Percentiles rank a stretch among this genome's conserved stretches.
These are phyloP conservation scores for Microcyclospora tardicrescens DNA, from an alignment of 2,329 filamentous ascomycete species.

Conservation along the genomic window DNA sequence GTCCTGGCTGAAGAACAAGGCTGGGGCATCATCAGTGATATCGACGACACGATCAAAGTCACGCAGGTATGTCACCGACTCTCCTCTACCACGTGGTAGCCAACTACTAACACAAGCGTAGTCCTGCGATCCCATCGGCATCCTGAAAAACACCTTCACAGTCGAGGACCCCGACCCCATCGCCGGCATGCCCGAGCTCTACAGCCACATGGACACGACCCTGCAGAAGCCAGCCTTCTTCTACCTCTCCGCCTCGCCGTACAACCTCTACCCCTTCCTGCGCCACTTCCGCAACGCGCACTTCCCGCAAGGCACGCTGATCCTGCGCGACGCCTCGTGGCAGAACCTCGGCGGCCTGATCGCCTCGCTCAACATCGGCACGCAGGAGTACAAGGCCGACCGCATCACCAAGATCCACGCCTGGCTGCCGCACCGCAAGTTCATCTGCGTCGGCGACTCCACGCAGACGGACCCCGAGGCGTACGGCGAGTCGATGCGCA, in stretches of 20 bases:
- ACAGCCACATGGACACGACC: slow-evolving; percentile 47
- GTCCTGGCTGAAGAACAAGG: slow-evolving; percentile 63
- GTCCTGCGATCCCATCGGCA: slow-evolving; percentile 66
- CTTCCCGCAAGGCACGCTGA: slow-evolving; percentile 66
- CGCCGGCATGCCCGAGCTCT: slow-evolving; percentile 73
- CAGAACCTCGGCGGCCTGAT: slow-evolving; percentile 71
- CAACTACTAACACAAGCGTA: slow-evolving; percentile 17
- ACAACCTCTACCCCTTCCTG: slow-evolving; percentile 86
- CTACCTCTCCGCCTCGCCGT: slow-evolving; percentile 86
- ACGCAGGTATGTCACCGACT: slow-evolving; percentile 34
- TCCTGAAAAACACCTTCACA: slow-evolving; percentile 72
- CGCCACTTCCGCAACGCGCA: slow-evolving; percentile 55
- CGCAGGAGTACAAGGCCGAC: slow-evolving; percentile 73
- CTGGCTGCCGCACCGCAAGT: slow-evolving; percentile 66
- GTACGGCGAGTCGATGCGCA: slow-evolving; percentile 64
- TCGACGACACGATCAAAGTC: slow-evolving; percentile 92
- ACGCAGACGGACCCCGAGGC: slow-evolving; percentile 86
- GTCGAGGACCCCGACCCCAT: slow-evolving; percentile 55
- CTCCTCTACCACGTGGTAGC: too few species aligned
- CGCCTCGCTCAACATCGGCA: slow-evolving; percentile 64
- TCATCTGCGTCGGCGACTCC: slow-evolving; percentile 79
- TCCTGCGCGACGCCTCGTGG: slow-evolving; percentile 77
- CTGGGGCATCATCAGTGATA: slow-evolving; percentile 77
- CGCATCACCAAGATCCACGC: slow-evolving; percentile 63
- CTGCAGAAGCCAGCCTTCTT: slow-evolving; percentile 62